Percentiles rank a stretch among this genome's conserved stretches.
These are phyloP conservation scores for Mycena maculata DNA, from an alignment of 768 basidiomycete species.

Conservation along the genomic window DNA sequence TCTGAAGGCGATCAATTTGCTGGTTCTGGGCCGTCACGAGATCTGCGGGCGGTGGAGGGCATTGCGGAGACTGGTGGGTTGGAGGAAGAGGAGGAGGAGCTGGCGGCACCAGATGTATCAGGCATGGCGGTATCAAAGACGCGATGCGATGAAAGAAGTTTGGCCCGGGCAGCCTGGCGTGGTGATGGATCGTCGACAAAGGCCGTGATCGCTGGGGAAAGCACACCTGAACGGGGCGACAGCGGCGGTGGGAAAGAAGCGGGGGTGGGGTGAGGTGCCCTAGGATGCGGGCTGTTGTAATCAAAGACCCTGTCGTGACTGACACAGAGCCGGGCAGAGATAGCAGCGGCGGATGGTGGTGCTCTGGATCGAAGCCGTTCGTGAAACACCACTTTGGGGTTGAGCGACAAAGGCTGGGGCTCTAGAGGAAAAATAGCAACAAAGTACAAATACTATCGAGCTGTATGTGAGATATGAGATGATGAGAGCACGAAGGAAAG, in stretches of 20 bases:
- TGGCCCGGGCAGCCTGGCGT: background rate
- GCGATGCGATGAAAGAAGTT: background rate
- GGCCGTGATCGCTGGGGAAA: background rate
- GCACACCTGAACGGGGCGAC: background rate
- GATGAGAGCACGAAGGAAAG: constrained; percentile 2
- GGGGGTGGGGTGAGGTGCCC: background rate
- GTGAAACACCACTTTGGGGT: background rate
- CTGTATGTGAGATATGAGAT: constrained; percentile 1
- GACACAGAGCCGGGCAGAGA: background rate
- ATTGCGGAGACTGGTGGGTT: background rate
- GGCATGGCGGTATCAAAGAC: background rate
- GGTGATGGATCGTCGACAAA: background rate
- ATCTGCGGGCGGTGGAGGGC: background rate
- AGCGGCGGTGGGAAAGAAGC: background rate
- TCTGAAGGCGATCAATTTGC: constrained; percentile 1
- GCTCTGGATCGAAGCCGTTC: background rate
- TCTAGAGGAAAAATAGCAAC: background rate
- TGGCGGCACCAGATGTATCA: no score
- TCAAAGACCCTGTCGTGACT: background rate
- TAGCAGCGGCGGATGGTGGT: background rate
- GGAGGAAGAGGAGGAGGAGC: background rate
- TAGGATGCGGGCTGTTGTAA: background rate
- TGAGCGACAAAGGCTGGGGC: background rate
- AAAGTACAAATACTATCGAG: constrained; percentile 3
- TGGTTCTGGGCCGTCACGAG: background rate